Evolutionary conservation across 805 yeast genomes (phyloP).

Genomic region (Clavispora carvajalis): DNA sequence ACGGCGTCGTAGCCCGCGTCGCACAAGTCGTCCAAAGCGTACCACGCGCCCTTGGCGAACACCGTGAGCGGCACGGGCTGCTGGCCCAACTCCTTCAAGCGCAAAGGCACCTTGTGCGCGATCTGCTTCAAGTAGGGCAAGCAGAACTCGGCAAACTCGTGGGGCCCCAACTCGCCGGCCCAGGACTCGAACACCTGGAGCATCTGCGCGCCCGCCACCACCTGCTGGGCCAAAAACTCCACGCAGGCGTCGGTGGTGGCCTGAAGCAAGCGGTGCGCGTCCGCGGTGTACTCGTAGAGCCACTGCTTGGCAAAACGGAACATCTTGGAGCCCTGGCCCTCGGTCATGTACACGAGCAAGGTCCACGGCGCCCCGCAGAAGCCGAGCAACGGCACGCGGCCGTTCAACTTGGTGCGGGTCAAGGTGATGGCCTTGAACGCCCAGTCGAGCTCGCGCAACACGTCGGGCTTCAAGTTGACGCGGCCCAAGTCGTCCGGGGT

Average conservation of each 20-base stretch:
- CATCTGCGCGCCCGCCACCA: conserved; percentile 97
- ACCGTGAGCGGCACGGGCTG: conserved; percentile 82
- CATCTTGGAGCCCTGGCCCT: conserved; percentile 92
- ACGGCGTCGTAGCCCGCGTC: conserved; percentile 77
- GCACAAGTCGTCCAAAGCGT: conserved; percentile 82
- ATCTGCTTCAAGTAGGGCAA: conserved; percentile 84
- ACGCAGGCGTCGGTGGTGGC: conserved; percentile 82
- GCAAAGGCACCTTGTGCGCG: conserved; percentile 57
- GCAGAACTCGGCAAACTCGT: conserved; percentile 81
- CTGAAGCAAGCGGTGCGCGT: conserved; percentile 64
- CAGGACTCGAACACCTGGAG: conserved; percentile 94
- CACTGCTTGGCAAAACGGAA: conserved; percentile 89
- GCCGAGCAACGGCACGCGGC: conserved; percentile 91
- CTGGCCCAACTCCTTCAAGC: conserved; percentile 65
- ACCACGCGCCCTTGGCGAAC: conserved; percentile 97
- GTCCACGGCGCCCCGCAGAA: conserved; percentile 99
- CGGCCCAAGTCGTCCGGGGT: conserved; percentile 59
- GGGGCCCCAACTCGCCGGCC: conserved; percentile 95
- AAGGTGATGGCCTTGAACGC: conserved; percentile 89
- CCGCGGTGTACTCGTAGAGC: conserved; percentile 76
- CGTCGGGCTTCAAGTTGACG: conserved; percentile 61
- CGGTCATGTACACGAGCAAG: conserved; percentile 90
- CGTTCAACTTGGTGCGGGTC: conserved; percentile 80
- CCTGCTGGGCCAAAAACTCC: conserved; percentile 91
- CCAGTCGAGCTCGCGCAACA: conserved; percentile 79